phyloP scores from a whole-genome alignment of 306 rosid genomes.

The Cicer bijugum region DNA sequence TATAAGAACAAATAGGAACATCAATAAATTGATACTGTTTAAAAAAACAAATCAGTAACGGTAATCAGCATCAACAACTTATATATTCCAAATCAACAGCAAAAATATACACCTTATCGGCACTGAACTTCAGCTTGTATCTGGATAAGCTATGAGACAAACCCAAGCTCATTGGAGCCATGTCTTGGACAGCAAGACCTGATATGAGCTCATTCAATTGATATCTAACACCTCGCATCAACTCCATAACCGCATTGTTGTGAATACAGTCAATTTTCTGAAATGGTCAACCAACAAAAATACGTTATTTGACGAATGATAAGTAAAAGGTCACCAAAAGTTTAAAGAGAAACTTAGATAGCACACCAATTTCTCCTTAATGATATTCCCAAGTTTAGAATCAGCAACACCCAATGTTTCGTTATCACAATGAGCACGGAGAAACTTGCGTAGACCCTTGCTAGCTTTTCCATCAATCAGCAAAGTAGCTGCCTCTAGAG shows the following conservation, averaged over 20 bases:
- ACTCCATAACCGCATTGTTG: constrained; percentile 83
- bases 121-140: constrained; percentile 90
- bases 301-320: neutral
- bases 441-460: constrained; percentile 87
- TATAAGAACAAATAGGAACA: neutral
- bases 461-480: constrained; percentile 84
- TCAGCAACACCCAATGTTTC: constrained; percentile 86
- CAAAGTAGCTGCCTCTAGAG: constrained; percentile 80
- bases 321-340: neutral
- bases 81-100: neutral
- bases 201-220: constrained; percentile 80
- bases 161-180: constrained; percentile 98
- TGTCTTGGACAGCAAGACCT: constrained; percentile 83
- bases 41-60: neutral
- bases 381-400: constrained; percentile 83
- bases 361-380: constrained; percentile 87
- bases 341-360: neutral
- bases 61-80: neutral
- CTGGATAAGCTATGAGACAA: constrained; percentile 92
- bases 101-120: constrained; percentile 73
- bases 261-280: constrained; percentile 92
- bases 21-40: neutral
- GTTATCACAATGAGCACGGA: constrained; percentile 74
- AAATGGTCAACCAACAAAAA: constrained; percentile 28
- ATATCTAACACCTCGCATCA: constrained; percentile 86